These are phyloP conservation scores for Geotrichum fermentans DNA, from an alignment of 1,139 yeast species.

Conservation along the genomic window DNA sequence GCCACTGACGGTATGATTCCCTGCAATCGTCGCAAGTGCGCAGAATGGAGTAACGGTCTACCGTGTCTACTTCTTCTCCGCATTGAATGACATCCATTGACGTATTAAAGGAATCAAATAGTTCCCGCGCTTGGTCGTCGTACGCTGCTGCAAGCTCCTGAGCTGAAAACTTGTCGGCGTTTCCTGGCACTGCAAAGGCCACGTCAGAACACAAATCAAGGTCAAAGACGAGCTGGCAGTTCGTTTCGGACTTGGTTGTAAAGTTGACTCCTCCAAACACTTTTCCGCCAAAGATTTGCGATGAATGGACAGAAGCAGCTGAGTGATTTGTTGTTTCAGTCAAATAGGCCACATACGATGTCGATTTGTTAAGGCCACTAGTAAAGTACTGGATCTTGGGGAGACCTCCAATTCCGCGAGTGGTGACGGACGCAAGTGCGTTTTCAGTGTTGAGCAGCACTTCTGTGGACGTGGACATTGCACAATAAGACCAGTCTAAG, in stretches of 20 bases:
- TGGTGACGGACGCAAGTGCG: slow-evolving; percentile 44
- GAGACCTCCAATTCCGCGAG: slow-evolving; percentile 47
- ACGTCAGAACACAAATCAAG: slow-evolving; percentile 74
- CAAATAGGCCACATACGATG: slow-evolving; percentile 62
- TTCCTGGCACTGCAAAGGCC: slow-evolving; percentile 83
- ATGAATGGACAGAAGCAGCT: background rate
- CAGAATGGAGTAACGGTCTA: slow-evolving; percentile 59
- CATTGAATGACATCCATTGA: slow-evolving; percentile 78
- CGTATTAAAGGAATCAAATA: slow-evolving; percentile 63
- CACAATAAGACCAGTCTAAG: slow-evolving; percentile 67
- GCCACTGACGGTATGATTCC: slow-evolving; percentile 73
- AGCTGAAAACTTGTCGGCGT: slow-evolving; percentile 35
- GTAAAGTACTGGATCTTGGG: slow-evolving; percentile 56
- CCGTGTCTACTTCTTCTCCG: slow-evolving; percentile 61
- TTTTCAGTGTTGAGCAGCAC: slow-evolving; percentile 37
- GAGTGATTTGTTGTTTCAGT: slow-evolving; percentile 44
- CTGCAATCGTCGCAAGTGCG: slow-evolving; percentile 70
- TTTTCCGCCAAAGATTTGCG: slow-evolving; percentile 54
- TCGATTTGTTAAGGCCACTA: slow-evolving; percentile 55
- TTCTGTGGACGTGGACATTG: slow-evolving; percentile 46
- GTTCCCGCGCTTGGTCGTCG: slow-evolving; percentile 54
- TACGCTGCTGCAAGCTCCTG: slow-evolving; percentile 45
- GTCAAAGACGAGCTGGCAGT: slow-evolving; percentile 71
- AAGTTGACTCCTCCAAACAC: slow-evolving; percentile 58
- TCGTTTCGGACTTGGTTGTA: slow-evolving; percentile 47